phyloP scores from a whole-genome alignment of 1,284 basidiomycete genomes.

The Schizophyllum amplum region DNA sequence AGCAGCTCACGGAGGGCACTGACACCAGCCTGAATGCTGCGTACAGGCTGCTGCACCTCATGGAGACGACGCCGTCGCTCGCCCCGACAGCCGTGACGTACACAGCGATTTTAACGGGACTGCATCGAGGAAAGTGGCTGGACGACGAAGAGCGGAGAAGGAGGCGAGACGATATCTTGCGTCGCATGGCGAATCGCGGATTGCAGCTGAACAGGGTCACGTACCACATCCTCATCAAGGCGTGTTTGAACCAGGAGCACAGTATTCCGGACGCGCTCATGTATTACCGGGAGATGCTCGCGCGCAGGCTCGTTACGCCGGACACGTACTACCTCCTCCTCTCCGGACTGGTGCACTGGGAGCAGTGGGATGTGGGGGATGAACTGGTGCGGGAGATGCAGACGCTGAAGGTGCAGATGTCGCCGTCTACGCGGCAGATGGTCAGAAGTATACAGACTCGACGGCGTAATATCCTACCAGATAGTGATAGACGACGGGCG shows the following conservation, averaged over 20 bases:
- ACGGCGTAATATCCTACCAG: slow-evolving; percentile 16
- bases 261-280: slow-evolving; percentile 40
- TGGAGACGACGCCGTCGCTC: slow-evolving; percentile 54
- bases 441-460: slow-evolving; percentile 23
- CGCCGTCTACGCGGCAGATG: slow-evolving; percentile 24
- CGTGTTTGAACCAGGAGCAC: slow-evolving; percentile 46
- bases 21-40: slow-evolving; percentile 50
- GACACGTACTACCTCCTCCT: slow-evolving; percentile 75
- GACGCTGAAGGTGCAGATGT: slow-evolving; percentile 26
- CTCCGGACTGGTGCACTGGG: slow-evolving; percentile 44
- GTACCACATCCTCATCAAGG: slow-evolving; percentile 71
- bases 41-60: slow-evolving; percentile 56
- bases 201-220: slow-evolving; percentile 49
- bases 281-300: slow-evolving; percentile 62
- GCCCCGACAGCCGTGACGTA: slow-evolving; percentile 70
- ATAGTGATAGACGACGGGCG: slow-evolving; percentile 9
- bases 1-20: slow-evolving; percentile 51
- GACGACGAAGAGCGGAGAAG: slow-evolving; percentile 32
- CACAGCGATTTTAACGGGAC: slow-evolving; percentile 53
- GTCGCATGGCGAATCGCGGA: slow-evolving; percentile 49
- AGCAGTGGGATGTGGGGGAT: slow-evolving; percentile 50
- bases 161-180: slow-evolving; percentile 42
- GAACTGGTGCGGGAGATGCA: slow-evolving; percentile 56
- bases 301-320: slow-evolving; percentile 39
- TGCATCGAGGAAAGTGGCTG: slow-evolving; percentile 47